These are phyloP conservation scores for Solanum chmielewskii DNA, from an alignment of 257 asterid species.

Conservation along the genomic window DNA sequence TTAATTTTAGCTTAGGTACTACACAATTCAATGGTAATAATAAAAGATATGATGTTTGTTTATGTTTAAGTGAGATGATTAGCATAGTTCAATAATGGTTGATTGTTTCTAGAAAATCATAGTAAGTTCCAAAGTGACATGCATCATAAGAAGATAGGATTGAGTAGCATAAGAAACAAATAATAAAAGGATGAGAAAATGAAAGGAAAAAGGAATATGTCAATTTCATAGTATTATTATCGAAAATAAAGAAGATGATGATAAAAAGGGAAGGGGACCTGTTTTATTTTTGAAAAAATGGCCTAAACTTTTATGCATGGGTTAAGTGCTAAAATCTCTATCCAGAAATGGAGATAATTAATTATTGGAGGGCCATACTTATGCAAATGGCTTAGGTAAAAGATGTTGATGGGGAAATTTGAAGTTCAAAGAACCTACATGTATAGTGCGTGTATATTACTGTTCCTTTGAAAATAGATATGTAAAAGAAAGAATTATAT, in stretches of 20 bases:
- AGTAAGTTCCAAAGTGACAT: neutral
- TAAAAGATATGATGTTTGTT: neutral
- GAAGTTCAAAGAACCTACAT: neutral
- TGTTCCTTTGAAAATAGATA: neutral
- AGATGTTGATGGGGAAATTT: neutral
- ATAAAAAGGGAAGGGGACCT: conserved; percentile 6
- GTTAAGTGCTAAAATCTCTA: conserved; percentile 14
- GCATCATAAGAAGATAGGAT: neutral
- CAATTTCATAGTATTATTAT: neutral
- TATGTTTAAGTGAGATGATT: neutral
- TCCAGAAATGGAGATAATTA: neutral
- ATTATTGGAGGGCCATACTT: neutral
- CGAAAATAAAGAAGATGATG: neutral
- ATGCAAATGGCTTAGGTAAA: neutral
- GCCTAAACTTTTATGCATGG: conserved; percentile 21
- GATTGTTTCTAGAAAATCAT: neutral
- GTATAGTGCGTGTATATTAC: neutral
- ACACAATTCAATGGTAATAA: neutral
- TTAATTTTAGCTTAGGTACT: neutral
- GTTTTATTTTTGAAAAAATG: conserved; percentile 13
- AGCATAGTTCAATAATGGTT: neutral
- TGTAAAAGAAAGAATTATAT: neutral
- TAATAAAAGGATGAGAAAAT: neutral
- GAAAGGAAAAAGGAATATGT: neutral
- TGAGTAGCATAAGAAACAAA: neutral